A percentile compares a stretch with the other conserved stretches of the same genome.
Evolutionary conservation across 164 flowering plant genomes (phyloP).

Genomic region (Stephania yunnanensis): DNA sequence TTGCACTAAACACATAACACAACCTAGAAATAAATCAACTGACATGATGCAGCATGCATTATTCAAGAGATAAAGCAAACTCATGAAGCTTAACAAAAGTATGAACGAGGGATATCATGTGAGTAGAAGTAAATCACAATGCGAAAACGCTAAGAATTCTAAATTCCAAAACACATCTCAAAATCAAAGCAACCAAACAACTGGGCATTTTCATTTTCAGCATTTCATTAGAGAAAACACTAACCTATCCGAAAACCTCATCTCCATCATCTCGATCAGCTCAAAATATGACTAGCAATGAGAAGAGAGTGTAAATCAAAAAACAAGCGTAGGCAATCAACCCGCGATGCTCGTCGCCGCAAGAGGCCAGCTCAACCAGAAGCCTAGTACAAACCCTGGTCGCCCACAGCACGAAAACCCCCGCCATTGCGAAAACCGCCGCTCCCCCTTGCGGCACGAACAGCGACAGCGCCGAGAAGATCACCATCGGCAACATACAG

Average conservation of each 20-base stretch:
- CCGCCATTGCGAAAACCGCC: conserved; percentile 37
- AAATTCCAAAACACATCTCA: too few relatives aligned
- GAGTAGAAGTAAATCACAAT: too few relatives aligned
- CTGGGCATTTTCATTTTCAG: too few relatives aligned
- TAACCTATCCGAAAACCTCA: not conserved
- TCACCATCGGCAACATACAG: conserved; percentile 78
- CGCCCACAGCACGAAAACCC: conserved; percentile 68
- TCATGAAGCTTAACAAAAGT: too few relatives aligned
- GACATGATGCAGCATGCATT: not conserved
- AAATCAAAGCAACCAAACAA: too few relatives aligned
- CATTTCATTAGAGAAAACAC: not conserved
- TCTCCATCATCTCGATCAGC: not conserved
- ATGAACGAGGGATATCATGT: too few relatives aligned
- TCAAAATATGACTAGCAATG: conserved; percentile 72
- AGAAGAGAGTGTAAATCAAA: conserved; percentile 73
- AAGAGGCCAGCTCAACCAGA: conserved; percentile 58
- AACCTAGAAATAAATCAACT: not conserved
- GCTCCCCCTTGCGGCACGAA: conserved; percentile 61
- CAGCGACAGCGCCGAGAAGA: conserved; percentile 62
- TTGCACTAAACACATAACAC: too few relatives aligned
- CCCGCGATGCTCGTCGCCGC: conserved; percentile 78
- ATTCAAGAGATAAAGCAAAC: not conserved
- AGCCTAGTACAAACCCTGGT: conserved; percentile 68
- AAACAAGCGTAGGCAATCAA: conserved; percentile 80
- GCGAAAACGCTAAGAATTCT: too few relatives aligned